These are phyloP conservation scores for Fusarium foetens DNA, from an alignment of 2,329 filamentous ascomycete species.

Conservation along the genomic window DNA sequence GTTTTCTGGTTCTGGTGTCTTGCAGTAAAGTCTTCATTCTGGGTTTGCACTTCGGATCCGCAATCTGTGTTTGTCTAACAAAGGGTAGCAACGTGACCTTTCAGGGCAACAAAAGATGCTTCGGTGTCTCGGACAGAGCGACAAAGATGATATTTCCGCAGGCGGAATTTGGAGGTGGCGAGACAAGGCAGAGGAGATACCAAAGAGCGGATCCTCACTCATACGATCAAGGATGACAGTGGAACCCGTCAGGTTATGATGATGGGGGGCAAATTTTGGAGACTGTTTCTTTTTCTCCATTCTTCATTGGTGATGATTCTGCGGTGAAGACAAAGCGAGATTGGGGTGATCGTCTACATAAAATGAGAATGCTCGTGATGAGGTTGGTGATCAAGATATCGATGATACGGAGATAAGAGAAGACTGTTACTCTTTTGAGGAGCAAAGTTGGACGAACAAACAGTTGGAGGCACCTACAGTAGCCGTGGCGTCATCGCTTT, in stretches of 20 bases:
- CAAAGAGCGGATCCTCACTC: conserved; percentile 12
- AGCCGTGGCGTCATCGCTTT: conserved; percentile 16
- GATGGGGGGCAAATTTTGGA: conserved; percentile 19
- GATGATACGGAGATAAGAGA: not conserved
- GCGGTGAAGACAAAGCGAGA: not conserved
- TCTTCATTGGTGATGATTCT: not conserved
- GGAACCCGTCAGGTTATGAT: conserved; percentile 23
- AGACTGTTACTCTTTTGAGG: not conserved
- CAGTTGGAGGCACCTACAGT: not conserved
- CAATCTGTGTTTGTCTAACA: not conserved
- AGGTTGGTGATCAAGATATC: not conserved
- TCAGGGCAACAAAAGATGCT: not conserved
- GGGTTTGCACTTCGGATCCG: conserved; percentile 10
- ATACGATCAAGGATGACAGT: conserved; percentile 32
- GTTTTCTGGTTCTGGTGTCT: not conserved
- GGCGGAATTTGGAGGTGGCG: conserved; percentile 22
- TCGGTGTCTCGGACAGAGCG: not conserved
- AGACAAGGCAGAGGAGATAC: not conserved
- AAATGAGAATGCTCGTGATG: not conserved
- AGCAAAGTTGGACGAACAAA: not conserved
- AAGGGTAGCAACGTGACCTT: not conserved
- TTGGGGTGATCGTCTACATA: not conserved
- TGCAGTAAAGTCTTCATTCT: not conserved
- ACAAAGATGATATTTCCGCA: conserved; percentile 10
- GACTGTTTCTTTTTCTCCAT: not conserved